phyloP scores from a whole-genome alignment of 2,329 filamentous ascomycete species.

The Exophiala phaeomuriformis region DNA sequence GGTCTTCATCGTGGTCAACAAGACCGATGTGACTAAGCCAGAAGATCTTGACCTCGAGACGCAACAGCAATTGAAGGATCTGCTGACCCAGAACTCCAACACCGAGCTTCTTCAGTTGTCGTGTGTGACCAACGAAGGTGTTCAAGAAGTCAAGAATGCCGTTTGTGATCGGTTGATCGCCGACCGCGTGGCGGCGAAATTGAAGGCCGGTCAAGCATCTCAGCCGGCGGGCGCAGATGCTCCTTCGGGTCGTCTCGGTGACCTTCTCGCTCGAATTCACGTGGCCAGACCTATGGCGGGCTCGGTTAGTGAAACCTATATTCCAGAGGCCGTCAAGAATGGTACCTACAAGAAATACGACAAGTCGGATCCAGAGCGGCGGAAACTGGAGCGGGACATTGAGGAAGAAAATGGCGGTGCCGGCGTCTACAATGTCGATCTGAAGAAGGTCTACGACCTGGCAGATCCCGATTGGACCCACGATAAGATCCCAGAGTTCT shows the following conservation, averaged over 20 bases:
- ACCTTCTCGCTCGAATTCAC: conserved; percentile 90
- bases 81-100: conserved; percentile 71
- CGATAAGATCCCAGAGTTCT: conserved; percentile 88
- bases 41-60: conserved; percentile 77
- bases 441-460: conserved; percentile 80
- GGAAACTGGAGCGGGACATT: conserved; percentile 72
- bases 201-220: conserved; percentile 81
- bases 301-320: conserved; percentile 68
- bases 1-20: conserved; percentile 95
- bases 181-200: conserved; percentile 87
- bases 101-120: conserved; percentile 90
- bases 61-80: conserved; percentile 66
- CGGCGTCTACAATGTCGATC: conserved; percentile 90
- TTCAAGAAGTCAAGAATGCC: conserved; percentile 90
- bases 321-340: conserved; percentile 74
- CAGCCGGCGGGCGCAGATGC: conserved; percentile 69
- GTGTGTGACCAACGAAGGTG: conserved; percentile 88
- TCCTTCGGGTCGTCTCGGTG: conserved; percentile 73
- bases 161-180: conserved; percentile 90
- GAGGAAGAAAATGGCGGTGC: conserved; percentile 90
- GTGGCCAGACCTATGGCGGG: conserved; percentile 90
- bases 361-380: conserved; percentile 76
- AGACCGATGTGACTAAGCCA: conserved; percentile 84
- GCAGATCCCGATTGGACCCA: conserved; percentile 90
- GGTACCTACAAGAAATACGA: conserved; percentile 70